These are phyloP conservation scores for Lactarius quietus DNA, from an alignment of 768 basidiomycete species.

Conservation along the genomic window DNA sequence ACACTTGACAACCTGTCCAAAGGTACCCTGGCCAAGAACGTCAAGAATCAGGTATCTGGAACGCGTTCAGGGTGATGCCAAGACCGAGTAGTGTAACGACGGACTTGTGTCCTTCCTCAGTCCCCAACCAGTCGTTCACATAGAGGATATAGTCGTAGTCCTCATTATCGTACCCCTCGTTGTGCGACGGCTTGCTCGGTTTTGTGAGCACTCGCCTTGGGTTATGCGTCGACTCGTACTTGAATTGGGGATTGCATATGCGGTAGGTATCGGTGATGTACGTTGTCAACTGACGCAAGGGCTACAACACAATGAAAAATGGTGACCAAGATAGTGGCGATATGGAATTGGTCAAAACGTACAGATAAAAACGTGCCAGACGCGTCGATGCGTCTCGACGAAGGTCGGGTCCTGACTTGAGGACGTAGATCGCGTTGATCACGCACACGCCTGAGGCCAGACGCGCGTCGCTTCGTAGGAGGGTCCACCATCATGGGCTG, in stretches of 20 bases:
- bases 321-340: slow-evolving; percentile 14
- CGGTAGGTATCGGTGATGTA: slow-evolving; percentile 87
- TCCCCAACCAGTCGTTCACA: slow-evolving; percentile 96
- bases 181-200: slow-evolving; percentile 92
- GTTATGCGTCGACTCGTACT: slow-evolving; percentile 93
- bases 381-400: slow-evolving; percentile 72
- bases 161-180: slow-evolving; percentile 98
- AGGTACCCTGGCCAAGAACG: slow-evolving; percentile 97
- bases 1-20: slow-evolving; percentile 99
- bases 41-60: slow-evolving; percentile 93
- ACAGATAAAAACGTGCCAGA: slow-evolving; percentile 80
- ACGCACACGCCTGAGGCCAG: slow-evolving; percentile 77
- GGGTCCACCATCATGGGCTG: slow-evolving; percentile 73
- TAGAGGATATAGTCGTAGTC: slow-evolving; percentile 99
- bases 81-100: slow-evolving; percentile 33
- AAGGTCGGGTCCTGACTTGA: slow-evolving; percentile 55
- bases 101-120: slow-evolving; percentile 92
- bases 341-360: slow-evolving; percentile 34
- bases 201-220: slow-evolving; percentile 96
- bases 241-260: slow-evolving; percentile 92
- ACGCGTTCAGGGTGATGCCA: slow-evolving; percentile 22
- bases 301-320: slow-evolving; percentile 37
- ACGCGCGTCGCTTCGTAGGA: slow-evolving; percentile 58
- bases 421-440: slow-evolving; percentile 77
- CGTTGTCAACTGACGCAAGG: slow-evolving; percentile 71